phyloP scores from a whole-genome alignment of 2,329 filamentous ascomycete species.

The Emydomyces testavorans region DNA sequence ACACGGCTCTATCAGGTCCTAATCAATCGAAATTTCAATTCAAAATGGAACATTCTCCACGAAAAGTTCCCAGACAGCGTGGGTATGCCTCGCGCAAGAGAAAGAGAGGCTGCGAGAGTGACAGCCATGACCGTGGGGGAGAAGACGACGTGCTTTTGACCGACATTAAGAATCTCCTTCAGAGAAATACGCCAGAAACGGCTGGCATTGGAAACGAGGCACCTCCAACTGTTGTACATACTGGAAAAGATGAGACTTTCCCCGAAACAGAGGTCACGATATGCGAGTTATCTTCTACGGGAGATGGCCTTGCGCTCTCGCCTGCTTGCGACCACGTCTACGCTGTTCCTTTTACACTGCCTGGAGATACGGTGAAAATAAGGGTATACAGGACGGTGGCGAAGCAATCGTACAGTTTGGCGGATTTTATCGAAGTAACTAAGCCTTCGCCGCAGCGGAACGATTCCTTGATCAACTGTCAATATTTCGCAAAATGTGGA shows the following conservation, averaged over 20 bases:
- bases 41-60: background rate
- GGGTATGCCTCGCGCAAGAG: constrained; percentile 10
- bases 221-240: constrained; percentile 18
- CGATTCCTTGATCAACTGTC: constrained; percentile 63
- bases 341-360: constrained; percentile 76
- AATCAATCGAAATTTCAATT: background rate
- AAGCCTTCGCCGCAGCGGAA: constrained; percentile 65
- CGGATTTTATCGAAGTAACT: constrained; percentile 70
- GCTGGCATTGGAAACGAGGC: constrained; percentile 20
- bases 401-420: constrained; percentile 56
- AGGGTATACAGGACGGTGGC: constrained; percentile 65
- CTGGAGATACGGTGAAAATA: constrained; percentile 68
- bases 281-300: constrained; percentile 72
- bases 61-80: background rate
- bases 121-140: background rate
- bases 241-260: constrained; percentile 50
- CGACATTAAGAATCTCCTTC: constrained; percentile 45
- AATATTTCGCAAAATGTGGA: constrained; percentile 76
- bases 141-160: constrained; percentile 54
- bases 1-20: background rate
- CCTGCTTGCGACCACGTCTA: constrained; percentile 59
- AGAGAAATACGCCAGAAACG: constrained; percentile 21
- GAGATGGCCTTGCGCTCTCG: constrained; percentile 74
- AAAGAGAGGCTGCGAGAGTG: constrained; percentile 10
- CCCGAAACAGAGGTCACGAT: constrained; percentile 75